Evolutionary conservation across 139 green algal genomes (phyloP), one percentile per base, ranked within the genome.

Genomic region (Chlamydomonas applanata): DNA sequence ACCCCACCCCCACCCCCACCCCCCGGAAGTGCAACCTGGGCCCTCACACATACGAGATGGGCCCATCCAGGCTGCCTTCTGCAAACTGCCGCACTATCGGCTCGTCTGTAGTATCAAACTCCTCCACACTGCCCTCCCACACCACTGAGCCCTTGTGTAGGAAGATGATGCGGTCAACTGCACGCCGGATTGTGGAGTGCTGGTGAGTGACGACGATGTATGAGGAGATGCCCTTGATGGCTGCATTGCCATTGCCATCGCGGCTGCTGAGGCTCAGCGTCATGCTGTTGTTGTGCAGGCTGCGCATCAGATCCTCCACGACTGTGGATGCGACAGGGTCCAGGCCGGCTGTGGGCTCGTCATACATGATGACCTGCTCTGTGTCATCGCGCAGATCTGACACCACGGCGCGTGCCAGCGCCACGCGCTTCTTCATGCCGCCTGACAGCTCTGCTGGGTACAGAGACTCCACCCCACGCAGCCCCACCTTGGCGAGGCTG

Each of bases 141-240:
- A 97, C 96, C 32, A 99, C 96, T 35, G 81, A 82, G 29, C 96
- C 96, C 59, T 95, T 71, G 69, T 99, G 93, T 75, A 99, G 76
- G 78, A 99, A 99, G 66, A 99, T 94, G 44, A 99, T 82, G 49
- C 92, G 77, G 69, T 98, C 95, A 14, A 99, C 96, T 14, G 96
- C 89, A n/a, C 93, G 86, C 3, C 91, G 72, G 69, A 98, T 98
- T 7, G 96, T 98, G 29, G 85, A 94, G 83, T 98, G 91, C 86
- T 99, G 96, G 81, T 99, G 96, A 19, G 96, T 99, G 3, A 99
- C 96, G 17, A 99, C 96, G 33, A 99, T 91, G 80, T 99, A 99
- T 65, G 77, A 89, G 13, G 85, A 81, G 56, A 99, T 95, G 79
- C 92, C 92, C 27, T 62, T 72, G 20, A 46, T 54, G 20, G 63